Evolutionary conservation across 805 yeast genomes (phyloP), one percentile per base, ranked within the genome.

Genomic region (Ogataea populi-albae): DNA sequence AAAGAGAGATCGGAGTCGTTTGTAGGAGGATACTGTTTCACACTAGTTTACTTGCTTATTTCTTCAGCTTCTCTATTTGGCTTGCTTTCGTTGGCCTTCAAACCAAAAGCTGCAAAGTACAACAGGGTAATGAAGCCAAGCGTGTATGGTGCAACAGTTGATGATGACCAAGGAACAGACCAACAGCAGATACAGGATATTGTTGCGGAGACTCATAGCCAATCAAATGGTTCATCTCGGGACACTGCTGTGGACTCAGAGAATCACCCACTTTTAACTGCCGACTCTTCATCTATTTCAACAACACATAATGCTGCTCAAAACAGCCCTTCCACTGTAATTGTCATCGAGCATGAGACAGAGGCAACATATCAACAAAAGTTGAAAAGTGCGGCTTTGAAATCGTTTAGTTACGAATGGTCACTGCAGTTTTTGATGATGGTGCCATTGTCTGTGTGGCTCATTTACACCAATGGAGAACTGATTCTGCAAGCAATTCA

Each of bases 331-430:
- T 42, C 50, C n/a, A 41, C 49, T 5, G 26, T 43, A 5, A 38
- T 50, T 15, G 46, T 51, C n/a, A 43, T 55, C 25, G 54, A 54
- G 11, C 59, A 56, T 31, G 60, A 49, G 32, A 36, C 54, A 2
- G 55, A 48, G 26, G 55, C 44, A 1, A 47, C 57, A 2, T 53
- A 47, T 33, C 34, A 50, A 19, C 53, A 50, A 11, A 50, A 50
- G 9, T 38, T 59, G 30, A 56, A 57, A 31, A 37, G 41, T 1
- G 50, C 59, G 4, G 66, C 66, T 6, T 37, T 59, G 24, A 66
- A 64, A 32, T 73, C 77, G 4, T 70, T 73, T 30, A 73, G 80
- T 26, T 86, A 82, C 52, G 95, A 83, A 50, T 88, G 96, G 96
- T 69, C 81, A 11, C 45, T 86, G 12, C 95, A 88, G 56, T 86